Conservation (phyloP, 2,329 filamentous ascomycete species). For the Fusarium nygamai region DNA sequence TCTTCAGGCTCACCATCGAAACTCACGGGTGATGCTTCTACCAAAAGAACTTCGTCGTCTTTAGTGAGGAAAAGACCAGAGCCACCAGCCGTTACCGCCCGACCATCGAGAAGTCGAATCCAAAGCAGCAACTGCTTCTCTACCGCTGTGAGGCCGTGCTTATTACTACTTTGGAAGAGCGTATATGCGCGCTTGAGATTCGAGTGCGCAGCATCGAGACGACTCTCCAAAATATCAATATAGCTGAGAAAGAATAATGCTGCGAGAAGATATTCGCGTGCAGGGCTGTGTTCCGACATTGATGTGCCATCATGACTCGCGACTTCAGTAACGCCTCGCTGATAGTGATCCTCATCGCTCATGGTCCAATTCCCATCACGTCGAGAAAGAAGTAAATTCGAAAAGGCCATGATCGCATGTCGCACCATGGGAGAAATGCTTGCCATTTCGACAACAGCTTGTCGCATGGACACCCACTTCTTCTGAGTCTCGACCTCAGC, state of each 20-base stretch:
- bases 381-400: constrained; percentile 55
- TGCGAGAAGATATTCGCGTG: constrained; percentile 57
- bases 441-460: constrained; percentile 59
- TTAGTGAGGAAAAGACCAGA: constrained; percentile 63
- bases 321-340: constrained; percentile 50
- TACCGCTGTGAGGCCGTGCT: constrained; percentile 48
- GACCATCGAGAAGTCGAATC: constrained; percentile 64
- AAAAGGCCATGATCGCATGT: constrained; percentile 62
- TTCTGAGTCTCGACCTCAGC: constrained; percentile 63
- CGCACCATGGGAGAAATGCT: constrained; percentile 57
- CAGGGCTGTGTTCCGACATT: constrained; percentile 44
- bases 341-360: constrained; percentile 51
- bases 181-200: constrained; percentile 61
- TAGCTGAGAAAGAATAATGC: constrained; percentile 65
- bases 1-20: constrained; percentile 47
- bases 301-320: constrained; percentile 33
- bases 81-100: constrained; percentile 65
- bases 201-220: constrained; percentile 57
- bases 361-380: constrained; percentile 46
- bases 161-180: constrained; percentile 55
- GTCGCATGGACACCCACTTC: constrained; percentile 61
- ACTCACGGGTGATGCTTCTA: constrained; percentile 54
- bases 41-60: constrained; percentile 57
- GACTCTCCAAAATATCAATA: constrained; percentile 58
- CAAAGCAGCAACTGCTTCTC: constrained; percentile 63